These are phyloP conservation scores for Helicostylum pulchrum DNA, from an alignment of 192 early-diverging fungal genomes.

Conservation along the genomic window DNA sequence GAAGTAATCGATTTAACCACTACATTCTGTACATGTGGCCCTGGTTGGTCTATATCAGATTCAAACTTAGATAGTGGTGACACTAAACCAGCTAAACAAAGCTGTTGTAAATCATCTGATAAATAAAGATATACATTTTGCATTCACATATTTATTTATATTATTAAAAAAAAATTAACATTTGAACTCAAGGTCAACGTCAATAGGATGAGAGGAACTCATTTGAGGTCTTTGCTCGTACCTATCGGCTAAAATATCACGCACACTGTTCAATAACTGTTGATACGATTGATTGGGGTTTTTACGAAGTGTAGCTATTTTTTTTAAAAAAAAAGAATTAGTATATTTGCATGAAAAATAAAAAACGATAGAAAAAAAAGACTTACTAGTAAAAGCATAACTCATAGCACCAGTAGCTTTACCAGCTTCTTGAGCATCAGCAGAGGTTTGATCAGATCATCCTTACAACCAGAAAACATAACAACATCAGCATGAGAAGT, in stretches of 20 bases:
- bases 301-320: slow-evolving; percentile 41
- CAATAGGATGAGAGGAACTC: slow-evolving; percentile 57
- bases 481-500: slow-evolving; percentile 66
- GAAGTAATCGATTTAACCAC: slow-evolving; percentile 55
- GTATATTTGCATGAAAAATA: background rate
- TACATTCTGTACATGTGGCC: slow-evolving; percentile 58
- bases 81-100: background rate
- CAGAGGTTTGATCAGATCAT: slow-evolving; percentile 78
- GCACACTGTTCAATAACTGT: slow-evolving; percentile 65
- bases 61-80: no score
- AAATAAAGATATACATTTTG: slow-evolving; percentile 8
- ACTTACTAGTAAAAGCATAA: slow-evolving; percentile 63
- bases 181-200: slow-evolving; percentile 29
- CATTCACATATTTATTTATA: slow-evolving; percentile 8
- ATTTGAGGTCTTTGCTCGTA: slow-evolving; percentile 84
- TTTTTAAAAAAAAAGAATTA: background rate
- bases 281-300: slow-evolving; percentile 65
- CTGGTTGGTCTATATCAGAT: slow-evolving; percentile 9
- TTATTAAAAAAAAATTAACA: slow-evolving; percentile 12
- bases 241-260: slow-evolving; percentile 57
- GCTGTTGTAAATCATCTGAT: background rate
- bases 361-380: background rate
- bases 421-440: slow-evolving; percentile 63
- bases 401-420: slow-evolving; percentile 73
- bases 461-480: slow-evolving; percentile 83